A percentile compares a stretch with the other conserved stretches of the same genome.
Evolutionary conservation across 2,329 filamentous ascomycete genomes (phyloP).

Genomic region (Penicillium sp.): DNA sequence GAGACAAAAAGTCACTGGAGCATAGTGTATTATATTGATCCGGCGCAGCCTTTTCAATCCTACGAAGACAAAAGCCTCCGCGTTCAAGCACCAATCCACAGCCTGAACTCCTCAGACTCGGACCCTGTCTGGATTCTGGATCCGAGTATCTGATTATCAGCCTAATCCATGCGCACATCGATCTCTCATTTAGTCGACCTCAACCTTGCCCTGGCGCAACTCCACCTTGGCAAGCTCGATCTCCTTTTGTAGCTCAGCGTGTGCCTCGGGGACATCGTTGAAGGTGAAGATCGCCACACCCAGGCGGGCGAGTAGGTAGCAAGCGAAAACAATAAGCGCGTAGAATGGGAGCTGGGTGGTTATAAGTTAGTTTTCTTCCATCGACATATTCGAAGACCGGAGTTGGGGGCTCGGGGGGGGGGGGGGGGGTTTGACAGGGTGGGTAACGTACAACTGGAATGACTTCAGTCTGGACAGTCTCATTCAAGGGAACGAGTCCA

Average conservation of each 20-base stretch:
- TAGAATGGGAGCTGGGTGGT: conserved; percentile 81
- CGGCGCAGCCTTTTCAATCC: not conserved
- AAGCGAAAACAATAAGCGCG: conserved; percentile 84
- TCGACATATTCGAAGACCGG: conserved; percentile 4
- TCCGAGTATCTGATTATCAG: not conserved
- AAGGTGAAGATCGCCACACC: conserved; percentile 93
- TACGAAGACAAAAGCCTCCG: not conserved
- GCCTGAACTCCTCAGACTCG: not conserved
- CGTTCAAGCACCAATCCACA: conserved; percentile 6
- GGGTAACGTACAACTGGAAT: conserved; percentile 74
- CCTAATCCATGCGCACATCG: not conserved
- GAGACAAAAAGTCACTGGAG: conserved; percentile 9
- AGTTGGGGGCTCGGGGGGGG: not conserved
- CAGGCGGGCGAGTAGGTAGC: conserved; percentile 86
- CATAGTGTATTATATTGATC: conserved; percentile 14
- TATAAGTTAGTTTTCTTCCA: not conserved
- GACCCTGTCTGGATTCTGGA: not conserved
- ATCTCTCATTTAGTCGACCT: conserved; percentile 40
- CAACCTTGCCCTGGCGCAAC: conserved; percentile 44
- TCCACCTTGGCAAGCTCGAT: conserved; percentile 55
- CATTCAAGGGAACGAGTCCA: conserved; percentile 76
- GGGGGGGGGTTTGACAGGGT: not conserved
- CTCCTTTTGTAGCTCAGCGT: conserved; percentile 85
- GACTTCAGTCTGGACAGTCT: conserved; percentile 76
- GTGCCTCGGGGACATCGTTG: conserved; percentile 89